These are phyloP conservation scores for Didymella sp. DNA, from an alignment of 2,329 filamentous ascomycete species.

Conservation along the genomic window DNA sequence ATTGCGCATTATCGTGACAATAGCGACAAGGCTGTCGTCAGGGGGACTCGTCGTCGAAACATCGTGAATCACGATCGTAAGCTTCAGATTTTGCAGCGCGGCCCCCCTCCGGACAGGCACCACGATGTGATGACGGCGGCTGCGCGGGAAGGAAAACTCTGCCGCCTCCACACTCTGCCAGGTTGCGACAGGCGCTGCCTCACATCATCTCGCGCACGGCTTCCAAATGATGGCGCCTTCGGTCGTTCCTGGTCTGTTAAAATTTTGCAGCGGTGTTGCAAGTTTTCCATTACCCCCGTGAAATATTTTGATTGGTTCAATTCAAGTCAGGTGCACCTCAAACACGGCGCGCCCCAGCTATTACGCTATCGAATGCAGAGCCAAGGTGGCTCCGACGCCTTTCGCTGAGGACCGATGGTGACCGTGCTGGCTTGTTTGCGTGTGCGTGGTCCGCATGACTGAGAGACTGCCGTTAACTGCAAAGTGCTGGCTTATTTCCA, in stretches of 20 bases:
- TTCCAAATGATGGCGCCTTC: conserved; percentile 31
- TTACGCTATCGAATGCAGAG: conserved; percentile 43
- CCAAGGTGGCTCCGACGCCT: conserved; percentile 27
- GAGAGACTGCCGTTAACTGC: conserved; percentile 52
- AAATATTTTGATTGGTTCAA: conserved; percentile 27
- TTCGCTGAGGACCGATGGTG: conserved; percentile 22
- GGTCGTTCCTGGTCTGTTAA: conserved; percentile 17
- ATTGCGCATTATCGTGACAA: conserved; percentile 11
- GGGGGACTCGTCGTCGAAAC: conserved; percentile 9
- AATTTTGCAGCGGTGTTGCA: conserved; percentile 34
- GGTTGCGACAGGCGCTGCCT: conserved; percentile 22
- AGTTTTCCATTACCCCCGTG: conserved; percentile 38
- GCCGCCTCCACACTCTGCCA: conserved; percentile 30
- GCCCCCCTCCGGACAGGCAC: conserved; percentile 17
- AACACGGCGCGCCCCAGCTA: conserved; percentile 31
- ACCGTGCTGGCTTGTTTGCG: conserved; percentile 31
- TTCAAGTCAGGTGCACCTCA: conserved; percentile 34
- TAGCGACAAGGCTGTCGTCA: conserved; percentile 12
- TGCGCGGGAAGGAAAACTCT: conserved; percentile 27
- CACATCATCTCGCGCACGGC: conserved; percentile 24
- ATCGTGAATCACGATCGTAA: conserved; percentile 18
- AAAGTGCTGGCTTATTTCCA: conserved; percentile 44
- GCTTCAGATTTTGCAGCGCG: conserved; percentile 9
- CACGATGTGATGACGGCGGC: conserved; percentile 20
- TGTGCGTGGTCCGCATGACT: conserved; percentile 45